Conservation (phyloP, 2,329 filamentous ascomycete species). For the Venturia effusa region DNA sequence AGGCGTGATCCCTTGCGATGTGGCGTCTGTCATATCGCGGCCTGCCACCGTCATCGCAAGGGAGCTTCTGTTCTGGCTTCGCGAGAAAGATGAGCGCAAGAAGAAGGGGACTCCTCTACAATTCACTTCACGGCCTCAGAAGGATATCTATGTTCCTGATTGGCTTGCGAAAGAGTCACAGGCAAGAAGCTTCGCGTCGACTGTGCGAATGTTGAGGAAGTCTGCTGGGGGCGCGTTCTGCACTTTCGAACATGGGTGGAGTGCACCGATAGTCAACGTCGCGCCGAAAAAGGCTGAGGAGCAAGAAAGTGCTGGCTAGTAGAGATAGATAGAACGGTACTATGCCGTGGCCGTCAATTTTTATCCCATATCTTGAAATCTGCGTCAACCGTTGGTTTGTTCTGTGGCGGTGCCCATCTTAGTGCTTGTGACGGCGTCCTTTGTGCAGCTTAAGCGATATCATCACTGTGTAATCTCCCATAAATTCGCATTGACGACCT, state of each 20-base stretch:
- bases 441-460: not conserved
- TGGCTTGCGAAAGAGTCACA: constrained; percentile 31
- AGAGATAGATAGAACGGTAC: too few relatives aligned
- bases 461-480: not conserved
- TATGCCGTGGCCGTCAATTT: too few relatives aligned
- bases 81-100: constrained; percentile 1
- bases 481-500: not conserved
- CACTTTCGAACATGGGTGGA: constrained; percentile 27
- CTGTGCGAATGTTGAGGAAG: constrained; percentile 20
- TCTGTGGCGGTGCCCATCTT: too few relatives aligned
- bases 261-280: not conserved
- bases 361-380: too few relatives aligned
- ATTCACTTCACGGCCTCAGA: not conserved
- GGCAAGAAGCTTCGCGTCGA: constrained; percentile 20
- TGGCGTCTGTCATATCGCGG: not conserved
- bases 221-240: constrained; percentile 21
- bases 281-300: not conserved
- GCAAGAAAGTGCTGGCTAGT: not conserved
- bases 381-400: too few relatives aligned
- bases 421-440: too few relatives aligned
- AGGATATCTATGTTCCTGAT: constrained; percentile 12
- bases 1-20: constrained; percentile 32
- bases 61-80: constrained; percentile 9
- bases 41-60: constrained; percentile 14
- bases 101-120: not conserved